Conservation (phyloP, 2,329 filamentous ascomycete species). For the Xylaria multiplex region DNA sequence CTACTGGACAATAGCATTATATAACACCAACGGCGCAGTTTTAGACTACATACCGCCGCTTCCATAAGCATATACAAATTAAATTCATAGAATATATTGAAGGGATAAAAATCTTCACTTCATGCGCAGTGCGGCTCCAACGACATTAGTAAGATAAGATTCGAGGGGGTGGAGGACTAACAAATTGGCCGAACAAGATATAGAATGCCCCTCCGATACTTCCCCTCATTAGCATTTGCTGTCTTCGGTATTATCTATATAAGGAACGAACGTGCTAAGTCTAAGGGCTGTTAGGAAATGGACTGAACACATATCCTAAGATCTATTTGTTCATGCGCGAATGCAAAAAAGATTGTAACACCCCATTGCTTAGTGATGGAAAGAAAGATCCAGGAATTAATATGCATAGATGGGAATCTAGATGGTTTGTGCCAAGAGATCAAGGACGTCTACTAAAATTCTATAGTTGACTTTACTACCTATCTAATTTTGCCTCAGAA, state of each 20-base stretch:
- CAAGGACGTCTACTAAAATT: background rate
- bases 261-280: too few relatives aligned
- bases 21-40: background rate
- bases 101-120: background rate
- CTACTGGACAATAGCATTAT: background rate
- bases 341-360: background rate
- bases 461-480: constrained; percentile 1
- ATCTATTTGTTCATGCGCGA: background rate
- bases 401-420: background rate
- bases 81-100: background rate
- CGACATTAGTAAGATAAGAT: too few relatives aligned
- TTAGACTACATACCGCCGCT: background rate
- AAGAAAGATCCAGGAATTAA: background rate
- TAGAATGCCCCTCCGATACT: too few relatives aligned
- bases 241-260: too few relatives aligned
- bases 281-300: too few relatives aligned
- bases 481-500: background rate
- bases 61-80: background rate
- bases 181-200: too few relatives aligned
- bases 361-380: background rate
- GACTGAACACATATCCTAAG: too few relatives aligned
- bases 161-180: too few relatives aligned
- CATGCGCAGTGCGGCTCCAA: too few relatives aligned
- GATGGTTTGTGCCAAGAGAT: background rate
- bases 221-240: too few relatives aligned